A percentile compares a stretch with the other conserved stretches of the same genome.
These are phyloP conservation scores for Pezicula carpinea DNA, from an alignment of 2,329 filamentous ascomycete genomes.

Conservation along the genomic window DNA sequence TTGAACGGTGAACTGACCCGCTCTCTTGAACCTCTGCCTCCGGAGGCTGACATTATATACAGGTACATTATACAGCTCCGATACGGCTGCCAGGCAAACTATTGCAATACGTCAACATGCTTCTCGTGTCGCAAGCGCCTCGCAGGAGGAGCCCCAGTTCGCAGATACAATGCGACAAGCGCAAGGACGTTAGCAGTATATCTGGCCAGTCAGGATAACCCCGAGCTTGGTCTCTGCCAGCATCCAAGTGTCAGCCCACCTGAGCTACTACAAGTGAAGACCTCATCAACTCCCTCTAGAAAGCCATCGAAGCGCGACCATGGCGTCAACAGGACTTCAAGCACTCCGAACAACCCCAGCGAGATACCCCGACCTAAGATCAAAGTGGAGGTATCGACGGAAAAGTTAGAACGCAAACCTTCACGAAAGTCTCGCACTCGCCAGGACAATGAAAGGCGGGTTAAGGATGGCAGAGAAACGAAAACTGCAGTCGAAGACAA, in stretches of 20 bases:
- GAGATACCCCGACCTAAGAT: too few species aligned
- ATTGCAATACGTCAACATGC: conserved; percentile 73
- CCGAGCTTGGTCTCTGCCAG: conserved; percentile 64
- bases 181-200: conserved; percentile 77
- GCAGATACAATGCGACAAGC: conserved; percentile 76
- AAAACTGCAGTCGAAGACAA: not conserved
- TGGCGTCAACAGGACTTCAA: too few species aligned
- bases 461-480: not conserved
- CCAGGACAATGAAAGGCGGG: not conserved
- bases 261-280: conserved; percentile 1
- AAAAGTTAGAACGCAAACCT: not conserved
- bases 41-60: conserved; percentile 11
- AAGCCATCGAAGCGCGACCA: not conserved
- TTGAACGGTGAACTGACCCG: conserved; percentile 53
- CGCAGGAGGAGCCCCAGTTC: conserved; percentile 62
- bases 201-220: conserved; percentile 74
- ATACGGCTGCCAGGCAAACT: conserved; percentile 66
- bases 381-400: too few species aligned
- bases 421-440: not conserved
- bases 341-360: too few species aligned
- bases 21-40: conserved; percentile 8
- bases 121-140: conserved; percentile 71
- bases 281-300: conserved; percentile 1
- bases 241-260: conserved; percentile 16
- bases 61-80: conserved; percentile 81